A percentile compares a stretch with the other conserved stretches of the same genome.
Evolutionary conservation across 2,329 filamentous ascomycete genomes (phyloP).

Genomic region (Colletotrichum chrysophilum): DNA sequence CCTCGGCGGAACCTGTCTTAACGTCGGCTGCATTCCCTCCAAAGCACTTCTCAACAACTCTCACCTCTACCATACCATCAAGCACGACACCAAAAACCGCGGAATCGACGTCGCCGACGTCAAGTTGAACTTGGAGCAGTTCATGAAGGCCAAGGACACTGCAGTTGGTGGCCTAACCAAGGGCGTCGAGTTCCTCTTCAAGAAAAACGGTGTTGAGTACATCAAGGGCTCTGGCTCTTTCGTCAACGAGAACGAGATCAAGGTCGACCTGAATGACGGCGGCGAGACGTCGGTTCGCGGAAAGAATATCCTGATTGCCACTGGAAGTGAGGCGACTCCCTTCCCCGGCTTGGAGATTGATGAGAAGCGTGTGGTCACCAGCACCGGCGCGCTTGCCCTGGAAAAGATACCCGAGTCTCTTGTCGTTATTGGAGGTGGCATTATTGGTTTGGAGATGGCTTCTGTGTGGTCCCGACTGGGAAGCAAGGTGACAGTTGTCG

Average conservation of each 20-base stretch:
- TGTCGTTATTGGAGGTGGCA: slow-evolving; percentile 97
- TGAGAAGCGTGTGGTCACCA: slow-evolving; percentile 96
- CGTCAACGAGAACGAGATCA: slow-evolving; percentile 87
- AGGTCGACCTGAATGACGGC: slow-evolving; percentile 88
- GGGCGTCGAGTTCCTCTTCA: slow-evolving; percentile 96
- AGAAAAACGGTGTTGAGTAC: slow-evolving; percentile 99
- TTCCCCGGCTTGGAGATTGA: slow-evolving; percentile 97
- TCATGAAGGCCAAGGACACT: slow-evolving; percentile 99
- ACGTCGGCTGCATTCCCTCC: slow-evolving; percentile 98
- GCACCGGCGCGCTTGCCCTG: slow-evolving; percentile 90
- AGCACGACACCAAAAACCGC: slow-evolving; percentile 95
- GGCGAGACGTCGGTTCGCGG: slow-evolving; percentile 85
- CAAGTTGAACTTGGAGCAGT: slow-evolving; percentile 90
- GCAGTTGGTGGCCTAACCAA: slow-evolving; percentile 91
- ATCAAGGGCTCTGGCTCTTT: slow-evolving; percentile 92
- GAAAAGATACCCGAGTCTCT: slow-evolving; percentile 93
- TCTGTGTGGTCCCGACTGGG: slow-evolving; percentile 97
- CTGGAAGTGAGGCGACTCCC: slow-evolving; percentile 91
- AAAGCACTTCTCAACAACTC: slow-evolving; percentile 99
- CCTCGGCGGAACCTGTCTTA: slow-evolving; percentile 95
- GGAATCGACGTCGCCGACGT: slow-evolving; percentile 98
- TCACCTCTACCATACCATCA: slow-evolving; percentile 94
- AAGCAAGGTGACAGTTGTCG: slow-evolving; percentile 93
- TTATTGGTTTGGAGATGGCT: slow-evolving; percentile 98
- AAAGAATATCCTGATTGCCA: slow-evolving; percentile 99